Evolutionary conservation across 106 monocot species (phyloP).

Genomic region (Apostasia ramifera): DNA sequence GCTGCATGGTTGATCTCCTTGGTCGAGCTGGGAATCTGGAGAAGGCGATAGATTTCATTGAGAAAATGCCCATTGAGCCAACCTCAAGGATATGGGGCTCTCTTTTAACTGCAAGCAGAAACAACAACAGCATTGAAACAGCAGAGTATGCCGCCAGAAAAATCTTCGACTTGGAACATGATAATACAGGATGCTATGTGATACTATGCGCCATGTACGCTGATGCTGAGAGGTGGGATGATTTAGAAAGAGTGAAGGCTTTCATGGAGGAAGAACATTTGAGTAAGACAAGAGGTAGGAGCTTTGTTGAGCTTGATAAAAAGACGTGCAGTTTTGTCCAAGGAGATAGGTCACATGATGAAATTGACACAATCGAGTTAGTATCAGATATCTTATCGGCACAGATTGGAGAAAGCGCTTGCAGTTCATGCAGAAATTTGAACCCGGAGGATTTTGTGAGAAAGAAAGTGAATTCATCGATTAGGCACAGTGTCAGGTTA

Average conservation of each 20-base stretch:
- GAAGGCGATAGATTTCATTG: constrained; percentile 53
- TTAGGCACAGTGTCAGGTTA: constrained; percentile 56
- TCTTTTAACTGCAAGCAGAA: constrained; percentile 75
- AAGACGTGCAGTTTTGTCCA: constrained; percentile 44
- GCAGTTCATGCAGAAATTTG: background rate
- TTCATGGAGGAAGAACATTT: constrained; percentile 54
- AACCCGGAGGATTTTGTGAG: constrained; percentile 2
- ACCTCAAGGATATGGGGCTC: constrained; percentile 83
- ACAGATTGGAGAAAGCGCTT: constrained; percentile 27
- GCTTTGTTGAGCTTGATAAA: constrained; percentile 37
- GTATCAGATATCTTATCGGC: constrained; percentile 49
- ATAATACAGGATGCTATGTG: constrained; percentile 86
- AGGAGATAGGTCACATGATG: constrained; percentile 46
- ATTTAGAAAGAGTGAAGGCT: constrained; percentile 38
- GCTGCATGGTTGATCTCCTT: constrained; percentile 83
- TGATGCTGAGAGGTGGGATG: constrained; percentile 55
- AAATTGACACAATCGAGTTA: constrained; percentile 31
- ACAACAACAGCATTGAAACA: constrained; percentile 42
- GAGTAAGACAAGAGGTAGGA: constrained; percentile 33
- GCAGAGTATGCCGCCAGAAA: constrained; percentile 67
- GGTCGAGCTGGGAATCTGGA: constrained; percentile 65
- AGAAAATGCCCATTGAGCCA: constrained; percentile 51
- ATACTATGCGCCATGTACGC: constrained; percentile 61
- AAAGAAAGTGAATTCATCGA: constrained; percentile 24
- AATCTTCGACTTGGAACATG: constrained; percentile 53